Base-by-base conservation (phyloP, 169 alveolate species). In the Cryptosporidium viatorum region DNA sequence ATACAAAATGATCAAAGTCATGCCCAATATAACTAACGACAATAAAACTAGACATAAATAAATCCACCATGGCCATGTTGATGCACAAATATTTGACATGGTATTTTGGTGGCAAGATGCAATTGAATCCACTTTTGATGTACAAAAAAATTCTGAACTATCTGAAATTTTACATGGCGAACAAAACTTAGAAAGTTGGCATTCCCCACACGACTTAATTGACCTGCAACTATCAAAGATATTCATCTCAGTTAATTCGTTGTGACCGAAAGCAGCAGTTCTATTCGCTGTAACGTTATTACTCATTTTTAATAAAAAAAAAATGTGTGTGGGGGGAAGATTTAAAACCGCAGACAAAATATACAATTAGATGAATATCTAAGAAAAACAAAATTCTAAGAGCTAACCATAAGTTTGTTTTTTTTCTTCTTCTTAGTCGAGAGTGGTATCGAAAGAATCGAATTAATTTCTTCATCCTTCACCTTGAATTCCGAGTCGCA, bases 51-150 rank as follows among this genome's bases (percentile, higher is more conserved):
- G 8, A 33, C 89, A 80, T 21, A 80, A 62, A 41, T 62, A 62
- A 45, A 59, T 62, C 89, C 89, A 80, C 89, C 89, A 80, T 26
- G 89, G 89, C 75, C 73, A 80, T 39, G 51, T 45, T 37, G 89
- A 80, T 2, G 65, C 45, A 80, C 89, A 62, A 31, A 80, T 80
- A 43, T 59, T 80, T 10, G 69, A 80, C 35, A 71, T 50, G 14
- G 51, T 71, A 9, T 60, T 39, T 23, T 80, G 39, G 18, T 16
- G 55, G 68, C 89, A 80, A 29, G 89, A 80, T 60, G 80, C 26
- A 8, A 65, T 62, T 39, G 73, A 80, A 41, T 80, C 89, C 14
- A 80, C 58, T 65, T 80, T 80, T 12, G 89, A 80, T 41, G 89
- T 80, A 50, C 89, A 59, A 31, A 80, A 35, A 80, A 80, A 80